These are phyloP conservation scores for Aethionema arabicum DNA, from an alignment of 345 rosid species.

Conservation along the genomic window DNA sequence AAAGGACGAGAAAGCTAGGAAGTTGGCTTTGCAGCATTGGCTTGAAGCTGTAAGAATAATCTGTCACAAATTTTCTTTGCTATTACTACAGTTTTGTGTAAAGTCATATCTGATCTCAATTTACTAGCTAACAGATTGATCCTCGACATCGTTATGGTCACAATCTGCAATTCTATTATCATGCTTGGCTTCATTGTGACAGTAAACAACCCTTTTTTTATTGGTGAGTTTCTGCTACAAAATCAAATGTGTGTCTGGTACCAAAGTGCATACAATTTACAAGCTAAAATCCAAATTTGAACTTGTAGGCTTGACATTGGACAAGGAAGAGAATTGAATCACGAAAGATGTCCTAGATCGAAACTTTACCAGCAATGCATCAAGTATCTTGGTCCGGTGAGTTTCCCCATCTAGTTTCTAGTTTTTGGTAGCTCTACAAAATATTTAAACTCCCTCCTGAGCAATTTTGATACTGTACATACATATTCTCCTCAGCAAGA, in stretches of 20 bases:
- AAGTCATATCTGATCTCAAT: conserved; percentile 22
- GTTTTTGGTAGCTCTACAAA: conserved; percentile 3
- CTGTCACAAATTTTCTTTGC: background rate
- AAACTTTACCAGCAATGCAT: conserved; percentile 90
- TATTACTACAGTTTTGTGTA: conserved; percentile 15
- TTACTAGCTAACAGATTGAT: conserved; percentile 60
- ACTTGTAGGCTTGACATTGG: conserved; percentile 85
- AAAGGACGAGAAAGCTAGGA: conserved; percentile 76
- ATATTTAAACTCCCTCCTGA: background rate
- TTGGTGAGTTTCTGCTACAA: conserved; percentile 49
- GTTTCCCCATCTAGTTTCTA: conserved; percentile 33
- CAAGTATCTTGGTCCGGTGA: conserved; percentile 93
- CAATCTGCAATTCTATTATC: conserved; percentile 87
- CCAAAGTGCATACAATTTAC: conserved; percentile 1
- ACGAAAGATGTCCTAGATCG: conserved; percentile 65
- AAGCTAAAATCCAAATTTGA: conserved; percentile 27
- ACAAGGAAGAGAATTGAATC: conserved; percentile 67
- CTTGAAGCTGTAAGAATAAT: conserved; percentile 79
- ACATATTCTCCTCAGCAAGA: conserved; percentile 1
- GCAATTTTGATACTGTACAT: background rate
- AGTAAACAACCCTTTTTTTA: conserved; percentile 86
- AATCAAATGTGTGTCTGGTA: conserved; percentile 15
- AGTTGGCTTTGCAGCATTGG: conserved; percentile 95
- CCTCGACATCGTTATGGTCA: conserved; percentile 97
- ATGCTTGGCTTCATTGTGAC: conserved; percentile 79